These are phyloP conservation scores for Fusarium nelsonii DNA, from an alignment of 2,329 filamentous ascomycete genomes.

Conservation along the genomic window DNA sequence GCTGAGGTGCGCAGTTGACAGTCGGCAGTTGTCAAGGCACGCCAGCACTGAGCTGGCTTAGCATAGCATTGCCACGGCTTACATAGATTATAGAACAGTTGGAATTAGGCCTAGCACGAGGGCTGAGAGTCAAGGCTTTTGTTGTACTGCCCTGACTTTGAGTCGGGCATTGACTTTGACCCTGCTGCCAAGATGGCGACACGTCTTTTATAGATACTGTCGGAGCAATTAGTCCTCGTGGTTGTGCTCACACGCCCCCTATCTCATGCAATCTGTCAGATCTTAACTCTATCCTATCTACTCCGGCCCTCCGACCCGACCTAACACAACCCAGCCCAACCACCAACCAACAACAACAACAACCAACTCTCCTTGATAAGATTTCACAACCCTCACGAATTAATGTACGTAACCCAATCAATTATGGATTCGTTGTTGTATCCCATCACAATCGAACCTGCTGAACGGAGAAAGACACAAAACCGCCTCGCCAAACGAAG, in stretches of 20 bases:
- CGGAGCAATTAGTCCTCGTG: not conserved
- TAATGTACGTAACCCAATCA: not conserved
- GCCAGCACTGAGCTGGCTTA: too few species aligned
- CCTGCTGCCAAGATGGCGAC: not conserved
- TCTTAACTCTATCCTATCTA: not conserved
- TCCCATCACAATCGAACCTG: not conserved
- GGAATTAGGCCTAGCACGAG: not conserved
- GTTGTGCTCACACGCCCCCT: not conserved
- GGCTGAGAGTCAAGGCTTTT: not conserved
- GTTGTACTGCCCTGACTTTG: not conserved
- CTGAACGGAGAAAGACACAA: constrained; percentile 7
- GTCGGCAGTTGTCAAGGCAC: too few species aligned
- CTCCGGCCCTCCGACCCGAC: not conserved
- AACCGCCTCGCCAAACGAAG: constrained; percentile 9
- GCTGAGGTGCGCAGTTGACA: too few species aligned
- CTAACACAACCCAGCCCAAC: too few species aligned
- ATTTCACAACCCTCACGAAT: not conserved
- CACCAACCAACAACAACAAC: not conserved
- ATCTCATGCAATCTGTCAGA: not conserved
- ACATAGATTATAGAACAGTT: too few species aligned
- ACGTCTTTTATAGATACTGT: not conserved
- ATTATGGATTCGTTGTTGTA: not conserved
- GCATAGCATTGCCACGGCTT: too few species aligned
- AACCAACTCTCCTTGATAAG: not conserved
- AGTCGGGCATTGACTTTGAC: too few species aligned